Conservation (phyloP, 2,329 filamentous ascomycete species). For the Talaromyces sp. region DNA sequence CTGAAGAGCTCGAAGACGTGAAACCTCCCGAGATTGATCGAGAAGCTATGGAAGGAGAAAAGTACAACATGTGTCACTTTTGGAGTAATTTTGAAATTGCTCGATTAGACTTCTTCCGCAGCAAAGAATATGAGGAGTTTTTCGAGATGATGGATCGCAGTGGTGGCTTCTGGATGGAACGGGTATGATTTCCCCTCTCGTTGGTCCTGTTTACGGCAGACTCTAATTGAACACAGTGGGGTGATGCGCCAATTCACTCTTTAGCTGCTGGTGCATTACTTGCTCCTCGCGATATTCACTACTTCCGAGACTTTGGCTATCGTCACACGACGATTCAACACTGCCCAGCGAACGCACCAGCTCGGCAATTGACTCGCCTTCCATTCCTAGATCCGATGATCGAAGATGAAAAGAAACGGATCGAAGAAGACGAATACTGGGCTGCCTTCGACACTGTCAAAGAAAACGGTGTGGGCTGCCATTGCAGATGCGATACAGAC, state of each 20-base stretch:
- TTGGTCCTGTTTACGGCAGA: slow-evolving; percentile 4
- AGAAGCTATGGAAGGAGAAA: slow-evolving; percentile 93
- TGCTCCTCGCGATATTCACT: slow-evolving; percentile 79
- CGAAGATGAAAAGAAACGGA: slow-evolving; percentile 71
- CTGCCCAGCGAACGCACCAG: slow-evolving; percentile 91
- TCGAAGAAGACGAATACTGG: slow-evolving; percentile 96
- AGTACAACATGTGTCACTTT: slow-evolving; percentile 99
- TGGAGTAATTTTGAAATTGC: slow-evolving; percentile 99
- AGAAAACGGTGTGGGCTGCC: slow-evolving; percentile 94
- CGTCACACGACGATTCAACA: slow-evolving; percentile 98
- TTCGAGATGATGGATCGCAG: slow-evolving; percentile 98
- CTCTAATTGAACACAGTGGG: slow-evolving; percentile 64
- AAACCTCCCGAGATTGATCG: slow-evolving; percentile 73
- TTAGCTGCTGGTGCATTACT: slow-evolving; percentile 88
- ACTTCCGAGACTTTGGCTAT: slow-evolving; percentile 98
- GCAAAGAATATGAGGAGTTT: slow-evolving; percentile 95
- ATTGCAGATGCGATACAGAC: slow-evolving; percentile 94
- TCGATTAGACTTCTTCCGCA: slow-evolving; percentile 88
- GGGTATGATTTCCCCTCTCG: slow-evolving; percentile 55
- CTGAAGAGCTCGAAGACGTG: slow-evolving; percentile 58
- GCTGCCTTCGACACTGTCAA: slow-evolving; percentile 77
- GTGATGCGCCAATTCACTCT: slow-evolving; percentile 96
- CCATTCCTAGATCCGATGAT: slow-evolving; percentile 81
- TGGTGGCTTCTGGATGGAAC: slow-evolving; percentile 98
- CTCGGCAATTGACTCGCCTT: slow-evolving; percentile 72